phyloP scores from a whole-genome alignment of 1,139 yeast genomes.

The Geotrichum siamense region DNA sequence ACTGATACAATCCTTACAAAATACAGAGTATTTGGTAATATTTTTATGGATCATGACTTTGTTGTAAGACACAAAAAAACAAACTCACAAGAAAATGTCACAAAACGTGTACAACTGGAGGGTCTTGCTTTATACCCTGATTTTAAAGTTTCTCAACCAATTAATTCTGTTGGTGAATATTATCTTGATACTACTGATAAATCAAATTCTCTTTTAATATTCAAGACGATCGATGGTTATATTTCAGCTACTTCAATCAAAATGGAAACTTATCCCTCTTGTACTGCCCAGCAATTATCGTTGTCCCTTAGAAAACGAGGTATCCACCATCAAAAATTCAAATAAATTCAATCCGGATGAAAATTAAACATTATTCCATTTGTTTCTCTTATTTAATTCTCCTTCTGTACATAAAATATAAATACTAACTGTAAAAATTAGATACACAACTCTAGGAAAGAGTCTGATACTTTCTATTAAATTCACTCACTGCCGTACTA shows the following conservation, averaged over 20 bases:
- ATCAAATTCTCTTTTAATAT: constrained; percentile 10
- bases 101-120: constrained; percentile 14
- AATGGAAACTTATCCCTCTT: constrained; percentile 17
- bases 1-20: constrained; percentile 41
- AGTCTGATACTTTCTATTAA: constrained; percentile 41
- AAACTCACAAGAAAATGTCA: constrained; percentile 6
- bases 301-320: constrained; percentile 19
- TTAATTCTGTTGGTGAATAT: constrained; percentile 12
- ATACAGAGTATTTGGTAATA: constrained; percentile 52
- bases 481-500: constrained; percentile 73
- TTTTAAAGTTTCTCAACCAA: not conserved
- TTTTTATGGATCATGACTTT: constrained; percentile 45
- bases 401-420: not conserved
- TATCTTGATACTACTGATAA: constrained; percentile 7
- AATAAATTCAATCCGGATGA: not conserved
- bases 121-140: constrained; percentile 4
- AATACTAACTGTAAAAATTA: too few species aligned
- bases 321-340: constrained; percentile 9
- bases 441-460: too few species aligned
- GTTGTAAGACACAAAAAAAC: constrained; percentile 11
- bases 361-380: not conserved
- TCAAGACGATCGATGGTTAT: constrained; percentile 19
- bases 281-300: constrained; percentile 16
- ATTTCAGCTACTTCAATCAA: constrained; percentile 15
- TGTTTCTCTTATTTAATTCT: not conserved